Evolutionary conservation across 129 eudicot species (phyloP).

Genomic region (Tagetes erecta): DNA sequence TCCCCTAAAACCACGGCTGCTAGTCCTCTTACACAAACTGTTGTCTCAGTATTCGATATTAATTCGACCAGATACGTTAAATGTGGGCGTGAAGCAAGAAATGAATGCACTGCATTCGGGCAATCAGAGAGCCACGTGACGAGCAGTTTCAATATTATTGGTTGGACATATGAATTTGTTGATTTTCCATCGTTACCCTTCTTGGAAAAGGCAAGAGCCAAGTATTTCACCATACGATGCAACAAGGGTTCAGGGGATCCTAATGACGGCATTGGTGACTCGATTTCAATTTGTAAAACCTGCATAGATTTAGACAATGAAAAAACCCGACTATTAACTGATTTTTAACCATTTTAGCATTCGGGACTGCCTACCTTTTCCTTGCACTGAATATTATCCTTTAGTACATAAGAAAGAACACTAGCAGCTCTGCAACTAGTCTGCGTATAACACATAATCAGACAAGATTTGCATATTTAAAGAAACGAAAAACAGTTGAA

Average conservation of each 20-base stretch:
- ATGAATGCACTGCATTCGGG: conserved; percentile 74
- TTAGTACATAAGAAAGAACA: conserved; percentile 79
- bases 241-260: conserved; percentile 78
- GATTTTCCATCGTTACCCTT: conserved; percentile 62
- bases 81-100: conserved; percentile 77
- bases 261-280: conserved; percentile 56
- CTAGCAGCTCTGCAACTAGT: conserved; percentile 92
- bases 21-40: conserved; percentile 67
- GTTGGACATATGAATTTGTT: conserved; percentile 50
- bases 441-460: conserved; percentile 45
- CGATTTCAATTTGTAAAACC: conserved; percentile 75
- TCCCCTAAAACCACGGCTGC: conserved; percentile 80
- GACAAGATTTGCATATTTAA: background rate
- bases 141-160: conserved; percentile 71
- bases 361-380: conserved; percentile 58
- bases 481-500: conserved; percentile 7
- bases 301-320: conserved; percentile 27
- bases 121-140: conserved; percentile 76
- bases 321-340: background rate
- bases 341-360: background rate
- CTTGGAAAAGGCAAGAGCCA: conserved; percentile 82
- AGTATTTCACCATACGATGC: conserved; percentile 83
- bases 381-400: conserved; percentile 79
- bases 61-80: conserved; percentile 72
- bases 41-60: conserved; percentile 47